Evolutionary conservation across 768 basidiomycete genomes (phyloP).

Genomic region (Auricularia auricula-judae): DNA sequence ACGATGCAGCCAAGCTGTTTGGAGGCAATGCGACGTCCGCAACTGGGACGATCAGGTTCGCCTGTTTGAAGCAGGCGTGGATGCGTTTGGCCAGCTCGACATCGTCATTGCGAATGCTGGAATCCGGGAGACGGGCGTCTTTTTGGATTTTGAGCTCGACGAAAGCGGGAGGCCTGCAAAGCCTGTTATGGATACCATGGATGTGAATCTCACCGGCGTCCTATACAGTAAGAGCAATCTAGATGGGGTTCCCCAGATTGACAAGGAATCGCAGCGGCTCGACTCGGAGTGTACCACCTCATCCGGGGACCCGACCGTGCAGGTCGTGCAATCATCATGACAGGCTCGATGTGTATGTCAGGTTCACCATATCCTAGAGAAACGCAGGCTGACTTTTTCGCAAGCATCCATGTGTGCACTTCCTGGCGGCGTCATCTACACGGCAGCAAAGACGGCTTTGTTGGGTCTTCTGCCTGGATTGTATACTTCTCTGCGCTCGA

Average conservation of each 20-base stretch:
- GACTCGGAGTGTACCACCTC: slow-evolving; percentile 44
- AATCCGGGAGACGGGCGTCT: slow-evolving; percentile 20
- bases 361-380: not conserved
- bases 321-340: slow-evolving; percentile 40
- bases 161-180: slow-evolving; percentile 30
- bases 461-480: slow-evolving; percentile 43
- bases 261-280: slow-evolving; percentile 25
- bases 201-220: slow-evolving; percentile 38
- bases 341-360: slow-evolving; percentile 42
- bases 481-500: slow-evolving; percentile 21
- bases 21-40: not conserved
- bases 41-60: not conserved
- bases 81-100: slow-evolving; percentile 2
- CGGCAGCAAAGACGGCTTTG: slow-evolving; percentile 43
- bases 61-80: not conserved
- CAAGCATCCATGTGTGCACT: slow-evolving; percentile 41
- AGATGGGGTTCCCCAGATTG: not conserved
- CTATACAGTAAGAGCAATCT: slow-evolving; percentile 31
- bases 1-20: not conserved
- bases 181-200: slow-evolving; percentile 33
- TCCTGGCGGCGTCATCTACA: slow-evolving; percentile 34
- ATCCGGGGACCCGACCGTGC: slow-evolving; percentile 22
- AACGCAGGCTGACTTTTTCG: not conserved
- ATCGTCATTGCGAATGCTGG: slow-evolving; percentile 27
- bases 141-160: slow-evolving; percentile 6